Evolutionary conservation across 2,329 filamentous ascomycete genomes (phyloP).

Genomic region (Pseudogymnoascus sp.): DNA sequence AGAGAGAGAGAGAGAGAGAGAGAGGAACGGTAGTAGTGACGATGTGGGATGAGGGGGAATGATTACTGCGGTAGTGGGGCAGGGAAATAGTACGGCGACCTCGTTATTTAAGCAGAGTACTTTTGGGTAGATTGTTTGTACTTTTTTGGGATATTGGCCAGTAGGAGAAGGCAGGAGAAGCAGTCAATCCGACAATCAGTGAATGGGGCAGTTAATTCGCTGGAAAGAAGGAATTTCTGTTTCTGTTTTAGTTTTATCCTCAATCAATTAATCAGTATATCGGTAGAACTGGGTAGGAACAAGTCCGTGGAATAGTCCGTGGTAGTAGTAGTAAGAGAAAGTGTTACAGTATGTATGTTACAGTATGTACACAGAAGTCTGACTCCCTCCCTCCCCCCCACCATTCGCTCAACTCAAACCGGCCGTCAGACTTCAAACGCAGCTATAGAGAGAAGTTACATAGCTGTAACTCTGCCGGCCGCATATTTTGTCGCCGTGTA

Average conservation of each 20-base stretch:
- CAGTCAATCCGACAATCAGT: not conserved
- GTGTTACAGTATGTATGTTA: not conserved
- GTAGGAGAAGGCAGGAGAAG: not conserved
- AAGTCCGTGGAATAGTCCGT: not conserved
- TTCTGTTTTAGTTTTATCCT: not conserved
- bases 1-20: not conserved
- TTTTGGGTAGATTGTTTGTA: not conserved
- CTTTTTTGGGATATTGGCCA: not conserved
- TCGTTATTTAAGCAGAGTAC: conserved; percentile 5
- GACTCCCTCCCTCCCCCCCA: not conserved
- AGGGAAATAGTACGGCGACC: conserved; percentile 1
- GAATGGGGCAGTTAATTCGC: not conserved
- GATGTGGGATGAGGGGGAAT: not conserved
- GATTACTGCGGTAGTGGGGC: not conserved
- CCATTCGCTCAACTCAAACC: not conserved
- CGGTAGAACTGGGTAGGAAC: not conserved
- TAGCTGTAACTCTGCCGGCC: not conserved
- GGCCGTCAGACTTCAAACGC: not conserved
- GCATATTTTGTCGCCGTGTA: not conserved
- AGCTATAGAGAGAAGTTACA: not conserved
- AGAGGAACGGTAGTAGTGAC: not conserved
- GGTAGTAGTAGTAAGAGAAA: not conserved
- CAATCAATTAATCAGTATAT: not conserved
- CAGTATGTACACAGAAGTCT: not conserved
- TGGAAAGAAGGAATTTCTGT: not conserved